phyloP scores from a whole-genome alignment of 306 rosid genomes.

The Ziziphus jujuba region DNA sequence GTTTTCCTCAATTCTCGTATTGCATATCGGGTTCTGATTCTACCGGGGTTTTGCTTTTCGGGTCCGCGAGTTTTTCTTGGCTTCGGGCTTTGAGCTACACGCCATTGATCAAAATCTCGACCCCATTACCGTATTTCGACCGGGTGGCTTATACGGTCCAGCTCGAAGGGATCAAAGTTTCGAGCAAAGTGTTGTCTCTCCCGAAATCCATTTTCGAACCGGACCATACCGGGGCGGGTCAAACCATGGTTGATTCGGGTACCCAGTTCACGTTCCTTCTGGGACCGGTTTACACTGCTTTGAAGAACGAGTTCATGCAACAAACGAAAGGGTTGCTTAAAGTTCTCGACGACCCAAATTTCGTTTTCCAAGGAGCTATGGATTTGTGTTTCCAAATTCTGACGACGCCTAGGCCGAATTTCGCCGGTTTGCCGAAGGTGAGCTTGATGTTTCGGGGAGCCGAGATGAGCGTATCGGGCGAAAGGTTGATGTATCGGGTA shows the following conservation, averaged over 20 bases:
- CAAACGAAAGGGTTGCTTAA: conserved; percentile 51
- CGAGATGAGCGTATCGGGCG: conserved; percentile 65
- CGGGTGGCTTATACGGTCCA: conserved; percentile 78
- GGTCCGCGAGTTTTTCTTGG: conserved; percentile 54
- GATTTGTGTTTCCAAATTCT: conserved; percentile 57
- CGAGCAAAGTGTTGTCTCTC: conserved; percentile 33
- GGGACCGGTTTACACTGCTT: conserved; percentile 71
- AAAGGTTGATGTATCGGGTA: conserved; percentile 59
- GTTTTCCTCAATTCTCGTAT: conserved; percentile 69
- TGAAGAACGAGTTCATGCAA: conserved; percentile 48
- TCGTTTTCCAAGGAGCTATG: conserved; percentile 83
- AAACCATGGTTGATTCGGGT: conserved; percentile 89
- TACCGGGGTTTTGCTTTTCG: conserved; percentile 67
- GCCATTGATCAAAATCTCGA: conserved; percentile 54
- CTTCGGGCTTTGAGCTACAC: conserved; percentile 65
- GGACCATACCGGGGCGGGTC: conserved; percentile 91
- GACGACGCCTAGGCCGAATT: neutral
- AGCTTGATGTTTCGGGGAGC: conserved; percentile 66
- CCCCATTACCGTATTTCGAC: conserved; percentile 79
- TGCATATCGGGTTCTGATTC: conserved; percentile 71
- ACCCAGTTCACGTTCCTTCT: conserved; percentile 82
- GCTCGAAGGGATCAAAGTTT: conserved; percentile 63
- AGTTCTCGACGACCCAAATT: conserved; percentile 44
- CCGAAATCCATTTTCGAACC: conserved; percentile 48
- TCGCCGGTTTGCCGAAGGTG: conserved; percentile 51